Conservation (phyloP, 2,329 filamentous ascomycete species). For the Venturia effusa region DNA sequence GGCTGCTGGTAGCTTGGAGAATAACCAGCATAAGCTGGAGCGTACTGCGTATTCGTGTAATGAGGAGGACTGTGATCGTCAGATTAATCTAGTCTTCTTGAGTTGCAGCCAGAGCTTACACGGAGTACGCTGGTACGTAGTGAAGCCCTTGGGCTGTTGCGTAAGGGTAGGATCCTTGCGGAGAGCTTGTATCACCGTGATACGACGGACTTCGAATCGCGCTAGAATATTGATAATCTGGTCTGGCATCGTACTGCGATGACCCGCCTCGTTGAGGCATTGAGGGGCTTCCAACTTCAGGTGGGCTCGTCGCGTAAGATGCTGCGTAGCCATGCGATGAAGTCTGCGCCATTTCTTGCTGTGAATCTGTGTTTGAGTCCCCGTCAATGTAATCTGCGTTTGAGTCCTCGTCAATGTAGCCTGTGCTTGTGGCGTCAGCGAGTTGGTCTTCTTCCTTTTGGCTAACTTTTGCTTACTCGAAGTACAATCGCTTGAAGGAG, state of each 20-base stretch:
- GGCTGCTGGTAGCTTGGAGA: constrained; percentile 1
- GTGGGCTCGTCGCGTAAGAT: constrained; percentile 10
- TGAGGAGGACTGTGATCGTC: background rate
- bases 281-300: background rate
- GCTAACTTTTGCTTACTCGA: constrained; percentile 12
- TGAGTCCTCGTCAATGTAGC: background rate
- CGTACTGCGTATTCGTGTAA: background rate
- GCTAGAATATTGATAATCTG: constrained; percentile 16
- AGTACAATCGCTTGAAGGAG: constrained; percentile 15
- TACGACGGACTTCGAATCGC: background rate
- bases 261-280: background rate
- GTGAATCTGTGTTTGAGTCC: background rate
- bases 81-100: background rate
- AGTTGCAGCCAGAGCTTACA: background rate
- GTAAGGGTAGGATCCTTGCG: background rate
- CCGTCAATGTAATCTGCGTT: background rate
- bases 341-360: constrained; percentile 3
- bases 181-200: background rate
- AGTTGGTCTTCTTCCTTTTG: background rate
- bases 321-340: constrained; percentile 5
- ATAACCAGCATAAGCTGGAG: background rate
- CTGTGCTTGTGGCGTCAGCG: background rate
- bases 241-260: constrained; percentile 1
- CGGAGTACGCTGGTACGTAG: constrained; percentile 1
- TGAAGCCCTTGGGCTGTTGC: background rate